phyloP scores from a whole-genome alignment of 1,284 basidiomycete genomes.

The Apiotrichum brassicae region DNA sequence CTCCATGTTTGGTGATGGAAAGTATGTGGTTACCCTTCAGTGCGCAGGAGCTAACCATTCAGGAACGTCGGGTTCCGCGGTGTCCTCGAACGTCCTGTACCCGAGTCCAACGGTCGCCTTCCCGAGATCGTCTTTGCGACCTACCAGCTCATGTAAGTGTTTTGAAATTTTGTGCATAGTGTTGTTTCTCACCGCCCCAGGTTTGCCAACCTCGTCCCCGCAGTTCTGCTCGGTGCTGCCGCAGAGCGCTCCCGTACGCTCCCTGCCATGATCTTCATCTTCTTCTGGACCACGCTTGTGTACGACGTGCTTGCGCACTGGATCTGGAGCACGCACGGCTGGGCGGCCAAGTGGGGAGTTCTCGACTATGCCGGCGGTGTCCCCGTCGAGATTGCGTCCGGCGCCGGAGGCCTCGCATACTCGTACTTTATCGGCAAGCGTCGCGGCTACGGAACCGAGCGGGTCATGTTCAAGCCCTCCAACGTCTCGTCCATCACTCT shows the following conservation, averaged over 20 bases:
- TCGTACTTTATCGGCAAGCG: constrained; percentile 59
- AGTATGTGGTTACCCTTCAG: constrained; percentile 18
- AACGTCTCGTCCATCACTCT: constrained; percentile 75
- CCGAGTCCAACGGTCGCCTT: constrained; percentile 54
- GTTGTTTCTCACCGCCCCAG: constrained; percentile 19
- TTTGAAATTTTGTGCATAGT: neutral
- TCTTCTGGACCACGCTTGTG: constrained; percentile 59
- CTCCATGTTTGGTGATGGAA: constrained; percentile 58
- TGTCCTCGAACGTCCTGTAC: constrained; percentile 69
- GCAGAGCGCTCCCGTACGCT: constrained; percentile 82
- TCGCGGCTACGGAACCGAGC: constrained; percentile 64
- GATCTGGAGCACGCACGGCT: constrained; percentile 72
- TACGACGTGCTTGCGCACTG: constrained; percentile 75
- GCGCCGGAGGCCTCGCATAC: constrained; percentile 77
- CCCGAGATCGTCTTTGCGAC: constrained; percentile 63
- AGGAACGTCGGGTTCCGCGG: constrained; percentile 53
- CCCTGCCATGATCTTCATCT: constrained; percentile 80
- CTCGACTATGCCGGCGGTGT: constrained; percentile 75
- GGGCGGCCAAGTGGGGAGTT: constrained; percentile 85
- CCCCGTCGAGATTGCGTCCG: constrained; percentile 88
- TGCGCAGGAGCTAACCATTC: neutral
- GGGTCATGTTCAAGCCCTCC: constrained; percentile 84
- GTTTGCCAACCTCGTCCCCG: constrained; percentile 51
- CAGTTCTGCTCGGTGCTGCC: constrained; percentile 56
- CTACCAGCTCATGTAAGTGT: constrained; percentile 59